These are phyloP conservation scores for Aspergillus luchuensis DNA, from an alignment of 2,329 filamentous ascomycete species.

Conservation along the genomic window DNA sequence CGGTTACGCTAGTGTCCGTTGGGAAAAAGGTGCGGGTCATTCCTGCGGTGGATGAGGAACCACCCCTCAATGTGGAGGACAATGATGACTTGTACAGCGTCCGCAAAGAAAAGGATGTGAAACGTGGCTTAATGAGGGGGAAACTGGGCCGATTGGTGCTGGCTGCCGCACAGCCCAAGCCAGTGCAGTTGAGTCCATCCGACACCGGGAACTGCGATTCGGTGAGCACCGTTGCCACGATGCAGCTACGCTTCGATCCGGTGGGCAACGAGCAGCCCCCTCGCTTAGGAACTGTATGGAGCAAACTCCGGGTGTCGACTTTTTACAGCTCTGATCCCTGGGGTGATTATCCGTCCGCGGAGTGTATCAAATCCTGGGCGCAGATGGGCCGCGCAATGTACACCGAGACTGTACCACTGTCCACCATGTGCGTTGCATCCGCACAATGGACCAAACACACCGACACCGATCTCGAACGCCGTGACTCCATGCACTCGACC, in stretches of 20 bases:
- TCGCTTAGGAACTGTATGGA: constrained; percentile 53
- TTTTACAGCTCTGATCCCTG: constrained; percentile 58
- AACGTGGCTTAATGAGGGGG: constrained; percentile 60
- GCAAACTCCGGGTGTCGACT: constrained; percentile 60
- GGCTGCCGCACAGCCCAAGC: constrained; percentile 59
- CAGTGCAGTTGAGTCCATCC: constrained; percentile 53
- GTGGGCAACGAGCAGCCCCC: constrained; percentile 55
- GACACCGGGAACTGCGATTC: constrained; percentile 39
- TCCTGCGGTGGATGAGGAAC: constrained; percentile 61
- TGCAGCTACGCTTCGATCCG: constrained; percentile 65
- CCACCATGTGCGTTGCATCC: constrained; percentile 58
- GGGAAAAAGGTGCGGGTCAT: constrained; percentile 61
- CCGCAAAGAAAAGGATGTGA: constrained; percentile 61
- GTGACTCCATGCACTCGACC: constrained; percentile 32
- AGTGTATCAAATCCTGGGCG: constrained; percentile 41
- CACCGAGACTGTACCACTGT: constrained; percentile 55
- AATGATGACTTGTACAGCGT: constrained; percentile 53
- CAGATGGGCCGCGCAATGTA: constrained; percentile 54
- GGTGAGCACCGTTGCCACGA: constrained; percentile 57
- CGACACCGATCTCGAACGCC: constrained; percentile 32
- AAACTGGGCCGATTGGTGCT: constrained; percentile 61
- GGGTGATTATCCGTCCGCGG: constrained; percentile 51
- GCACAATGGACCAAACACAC: constrained; percentile 58
- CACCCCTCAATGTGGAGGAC: constrained; percentile 56
- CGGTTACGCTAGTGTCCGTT: constrained; percentile 52